Evolutionary conservation across 2,329 filamentous ascomycete genomes (phyloP).

Genomic region (Fusarium mangiferae): DNA sequence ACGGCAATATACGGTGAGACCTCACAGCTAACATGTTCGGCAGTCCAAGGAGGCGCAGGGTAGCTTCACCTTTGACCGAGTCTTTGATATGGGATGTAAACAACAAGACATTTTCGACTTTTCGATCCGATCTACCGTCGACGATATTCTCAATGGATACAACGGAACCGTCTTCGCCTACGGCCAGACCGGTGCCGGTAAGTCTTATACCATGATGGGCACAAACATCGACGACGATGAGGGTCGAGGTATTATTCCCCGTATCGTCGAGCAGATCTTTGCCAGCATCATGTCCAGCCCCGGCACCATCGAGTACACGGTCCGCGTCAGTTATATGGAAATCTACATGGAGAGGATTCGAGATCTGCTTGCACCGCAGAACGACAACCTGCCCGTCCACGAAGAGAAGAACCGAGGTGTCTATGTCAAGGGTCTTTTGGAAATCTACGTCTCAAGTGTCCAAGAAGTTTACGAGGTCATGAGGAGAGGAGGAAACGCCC

Average conservation of each 20-base stretch:
- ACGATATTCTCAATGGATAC: conserved; percentile 98
- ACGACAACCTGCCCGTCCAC: conserved; percentile 97
- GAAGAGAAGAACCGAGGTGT: conserved; percentile 97
- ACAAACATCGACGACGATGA: conserved; percentile 89
- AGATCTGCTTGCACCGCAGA: conserved; percentile 89
- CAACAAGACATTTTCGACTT: conserved; percentile 98
- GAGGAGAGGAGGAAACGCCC: conserved; percentile 87
- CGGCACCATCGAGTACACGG: conserved; percentile 97
- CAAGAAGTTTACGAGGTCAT: conserved; percentile 98
- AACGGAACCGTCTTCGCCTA: conserved; percentile 99
- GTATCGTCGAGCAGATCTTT: conserved; percentile 98
- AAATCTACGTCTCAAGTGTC: conserved; percentile 95
- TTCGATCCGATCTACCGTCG: conserved; percentile 94
- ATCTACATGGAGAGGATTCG: conserved; percentile 99
- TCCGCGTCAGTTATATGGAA: conserved; percentile 98
- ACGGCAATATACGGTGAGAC: conserved; percentile 2
- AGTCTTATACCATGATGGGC: conserved; percentile 92
- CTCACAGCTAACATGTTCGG: conserved; percentile 40
- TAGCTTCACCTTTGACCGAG: conserved; percentile 95
- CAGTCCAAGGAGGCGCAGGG: conserved; percentile 86
- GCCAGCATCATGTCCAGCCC: conserved; percentile 92
- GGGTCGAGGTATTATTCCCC: conserved; percentile 92
- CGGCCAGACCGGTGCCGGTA: conserved; percentile 97
- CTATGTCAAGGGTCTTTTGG: conserved; percentile 93
- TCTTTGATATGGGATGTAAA: conserved; percentile 92